Evolutionary conservation across 208 protist genomes (phyloP).

Genomic region (Trypanosomatidae sp.): DNA sequence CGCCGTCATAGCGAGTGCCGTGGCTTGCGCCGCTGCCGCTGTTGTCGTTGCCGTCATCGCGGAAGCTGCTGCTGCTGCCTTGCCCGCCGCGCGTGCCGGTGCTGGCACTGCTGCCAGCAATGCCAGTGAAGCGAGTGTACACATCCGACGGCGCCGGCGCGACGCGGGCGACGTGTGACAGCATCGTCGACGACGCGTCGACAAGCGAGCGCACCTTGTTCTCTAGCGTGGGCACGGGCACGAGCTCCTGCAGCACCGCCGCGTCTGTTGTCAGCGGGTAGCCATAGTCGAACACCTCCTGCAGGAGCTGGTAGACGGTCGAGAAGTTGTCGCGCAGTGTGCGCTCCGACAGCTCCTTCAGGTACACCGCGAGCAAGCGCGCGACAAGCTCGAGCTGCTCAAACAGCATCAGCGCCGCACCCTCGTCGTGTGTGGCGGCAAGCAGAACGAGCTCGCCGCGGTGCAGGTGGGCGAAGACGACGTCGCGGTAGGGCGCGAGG

Average conservation of each 20-base stretch:
- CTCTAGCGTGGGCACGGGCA: conserved; percentile 67
- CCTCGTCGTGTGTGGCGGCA: conserved; percentile 38
- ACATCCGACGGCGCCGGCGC: conserved; percentile 2
- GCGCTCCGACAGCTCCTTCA: conserved; percentile 63
- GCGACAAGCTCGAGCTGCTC: conserved; percentile 60
- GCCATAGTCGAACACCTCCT: conserved; percentile 87
- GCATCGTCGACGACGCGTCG: conserved; percentile 20
- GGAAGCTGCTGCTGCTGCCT: too few relatives aligned
- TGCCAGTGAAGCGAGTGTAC: background rate
- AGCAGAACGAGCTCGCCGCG: conserved; percentile 65
- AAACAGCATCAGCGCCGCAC: conserved; percentile 60
- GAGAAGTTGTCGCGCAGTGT: conserved; percentile 86
- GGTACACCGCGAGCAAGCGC: conserved; percentile 50
- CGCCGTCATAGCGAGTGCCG: too few relatives aligned
- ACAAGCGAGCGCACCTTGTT: conserved; percentile 68
- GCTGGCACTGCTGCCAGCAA: background rate
- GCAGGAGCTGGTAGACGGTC: conserved; percentile 82
- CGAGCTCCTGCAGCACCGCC: conserved; percentile 74
- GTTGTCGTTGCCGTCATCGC: too few relatives aligned
- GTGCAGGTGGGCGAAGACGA: too few relatives aligned
- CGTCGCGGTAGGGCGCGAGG: too few relatives aligned
- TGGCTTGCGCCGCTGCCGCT: too few relatives aligned
- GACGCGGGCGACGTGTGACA: conserved; percentile 7
- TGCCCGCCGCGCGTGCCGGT: conserved; percentile 5
- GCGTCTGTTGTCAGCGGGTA: conserved; percentile 86